Percentiles rank a stretch among this genome's conserved stretches.
These are phyloP conservation scores for Pezicula radicicola DNA, from an alignment of 2,329 filamentous ascomycete genomes.

Conservation along the genomic window DNA sequence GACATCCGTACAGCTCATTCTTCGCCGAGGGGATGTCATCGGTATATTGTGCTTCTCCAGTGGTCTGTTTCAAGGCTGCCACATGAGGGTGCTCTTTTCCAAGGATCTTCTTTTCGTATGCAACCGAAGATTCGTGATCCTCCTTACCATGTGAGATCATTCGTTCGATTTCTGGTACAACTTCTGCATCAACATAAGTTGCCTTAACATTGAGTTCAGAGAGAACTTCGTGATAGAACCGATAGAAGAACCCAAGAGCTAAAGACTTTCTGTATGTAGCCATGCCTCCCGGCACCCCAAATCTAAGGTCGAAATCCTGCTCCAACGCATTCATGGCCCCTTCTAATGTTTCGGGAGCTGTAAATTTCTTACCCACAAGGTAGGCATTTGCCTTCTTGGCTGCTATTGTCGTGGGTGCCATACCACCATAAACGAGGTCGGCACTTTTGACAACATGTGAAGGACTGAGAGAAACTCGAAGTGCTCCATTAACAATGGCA, in stretches of 20 bases:
- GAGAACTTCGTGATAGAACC: slow-evolving; percentile 90
- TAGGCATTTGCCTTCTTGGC: slow-evolving; percentile 76
- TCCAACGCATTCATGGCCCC: slow-evolving; percentile 88
- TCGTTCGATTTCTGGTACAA: slow-evolving; percentile 80
- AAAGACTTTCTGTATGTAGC: slow-evolving; percentile 91
- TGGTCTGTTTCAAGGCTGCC: slow-evolving; percentile 88
- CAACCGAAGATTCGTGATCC: slow-evolving; percentile 70
- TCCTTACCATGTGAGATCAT: slow-evolving; percentile 77
- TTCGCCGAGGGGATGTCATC: slow-evolving; percentile 86
- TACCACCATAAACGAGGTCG: slow-evolving; percentile 87
- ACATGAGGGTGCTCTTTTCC: slow-evolving; percentile 86
- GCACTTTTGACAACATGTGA: slow-evolving; percentile 68
- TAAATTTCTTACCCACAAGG: slow-evolving; percentile 74
- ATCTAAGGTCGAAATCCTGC: slow-evolving; percentile 81
- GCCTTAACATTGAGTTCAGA: slow-evolving; percentile 50
- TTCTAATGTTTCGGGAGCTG: slow-evolving; percentile 80
- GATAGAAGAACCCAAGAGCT: slow-evolving; percentile 92
- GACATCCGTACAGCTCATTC: slow-evolving; percentile 85
- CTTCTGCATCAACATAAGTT: slow-evolving; percentile 64
- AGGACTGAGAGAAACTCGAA: slow-evolving; percentile 71
- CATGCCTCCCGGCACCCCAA: slow-evolving; percentile 95
- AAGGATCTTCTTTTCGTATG: slow-evolving; percentile 78
- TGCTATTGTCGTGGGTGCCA: slow-evolving; percentile 88
- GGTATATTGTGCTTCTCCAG: slow-evolving; percentile 92
- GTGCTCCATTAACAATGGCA: slow-evolving; percentile 88